These are phyloP conservation scores for Hericium coralloides DNA, from an alignment of 768 basidiomycete genomes.

Conservation along the genomic window DNA sequence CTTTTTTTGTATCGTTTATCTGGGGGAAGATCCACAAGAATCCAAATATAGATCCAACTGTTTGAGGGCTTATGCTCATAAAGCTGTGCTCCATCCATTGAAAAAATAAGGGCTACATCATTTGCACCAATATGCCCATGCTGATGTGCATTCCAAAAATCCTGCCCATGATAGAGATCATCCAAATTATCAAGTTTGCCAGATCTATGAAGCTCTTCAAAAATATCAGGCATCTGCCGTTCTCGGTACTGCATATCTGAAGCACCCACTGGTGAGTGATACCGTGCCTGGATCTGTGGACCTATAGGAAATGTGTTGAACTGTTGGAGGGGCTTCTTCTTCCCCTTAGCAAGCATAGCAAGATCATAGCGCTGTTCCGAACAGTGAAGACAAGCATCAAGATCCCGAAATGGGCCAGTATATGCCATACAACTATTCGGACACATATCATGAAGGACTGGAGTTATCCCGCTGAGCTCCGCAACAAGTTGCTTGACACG, in stretches of 20 bases:
- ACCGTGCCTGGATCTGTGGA: background rate
- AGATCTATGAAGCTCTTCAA: background rate
- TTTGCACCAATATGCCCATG: slow-evolving; percentile 1
- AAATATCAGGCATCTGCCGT: background rate
- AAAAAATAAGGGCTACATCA: slow-evolving; percentile 15
- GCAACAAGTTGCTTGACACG: background rate
- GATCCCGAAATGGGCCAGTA: background rate
- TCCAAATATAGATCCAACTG: slow-evolving; percentile 26
- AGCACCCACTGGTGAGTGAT: background rate
- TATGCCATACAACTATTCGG: background rate
- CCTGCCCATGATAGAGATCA: background rate
- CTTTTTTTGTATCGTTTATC: slow-evolving; percentile 23
- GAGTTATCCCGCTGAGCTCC: background rate
- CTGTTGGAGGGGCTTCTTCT: background rate
- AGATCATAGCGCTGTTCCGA: background rate
- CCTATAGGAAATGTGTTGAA: background rate
- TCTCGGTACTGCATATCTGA: background rate
- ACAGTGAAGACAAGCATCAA: background rate
- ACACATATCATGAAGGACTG: background rate
- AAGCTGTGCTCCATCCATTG: slow-evolving; percentile 22
- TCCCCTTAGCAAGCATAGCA: too few relatives aligned
- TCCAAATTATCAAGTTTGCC: background rate
- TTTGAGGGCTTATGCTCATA: slow-evolving; percentile 24
- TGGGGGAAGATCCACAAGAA: slow-evolving; percentile 17
- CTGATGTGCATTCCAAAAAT: background rate